Evolutionary conservation across 768 basidiomycete species (phyloP), one percentile per base, ranked within the genome.

Genomic region (Leccinum subgranulosum): DNA sequence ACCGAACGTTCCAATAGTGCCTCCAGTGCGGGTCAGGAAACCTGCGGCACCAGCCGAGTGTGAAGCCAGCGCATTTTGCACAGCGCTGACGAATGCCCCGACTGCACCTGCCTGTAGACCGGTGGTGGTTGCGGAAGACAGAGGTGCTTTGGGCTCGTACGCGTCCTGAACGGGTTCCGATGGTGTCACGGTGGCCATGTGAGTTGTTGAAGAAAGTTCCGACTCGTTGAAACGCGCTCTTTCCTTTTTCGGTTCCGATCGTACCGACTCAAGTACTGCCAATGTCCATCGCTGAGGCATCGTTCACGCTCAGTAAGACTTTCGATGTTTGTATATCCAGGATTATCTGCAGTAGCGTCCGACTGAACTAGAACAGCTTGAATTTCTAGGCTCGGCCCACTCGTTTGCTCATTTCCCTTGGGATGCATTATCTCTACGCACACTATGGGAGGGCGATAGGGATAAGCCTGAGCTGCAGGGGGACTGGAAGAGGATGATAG

Each of bases 1-100:
- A 97, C 95, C 90, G 67, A 97, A 96, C 72, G 93, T 84, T 11
- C 90, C 94, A 70, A 96, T 92, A 3, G 94, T 92, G 33, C 90
- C 85, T 57, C 94, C 94, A 31, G 87, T 91, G 62, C 94, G 80
- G 53, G 92, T 92, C 64, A 94, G 69, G 73, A 97, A 84, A 64
- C 94, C 94, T 75, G 86, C 80, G 56, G 90, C 92, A 66, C 92
- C 94, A 62, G 80, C 79, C 41, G 84, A 81, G 75, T 92, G 94
- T 61, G 76, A 81, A 46, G 84, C 85, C 58, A 94, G 76, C 28
- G 89, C 90, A 81, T 92, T 95, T 75, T 92, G 92, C 52, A 84
- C 78, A 33, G 84, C 75, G 58, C 87, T 88, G 72, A 87, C 80
- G 73, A 88, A 81, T 57, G 84, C 79, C 21, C 88, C 88, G 53